Conservation (phyloP, 805 yeast species). For the Metschnikowia hibisci region DNA sequence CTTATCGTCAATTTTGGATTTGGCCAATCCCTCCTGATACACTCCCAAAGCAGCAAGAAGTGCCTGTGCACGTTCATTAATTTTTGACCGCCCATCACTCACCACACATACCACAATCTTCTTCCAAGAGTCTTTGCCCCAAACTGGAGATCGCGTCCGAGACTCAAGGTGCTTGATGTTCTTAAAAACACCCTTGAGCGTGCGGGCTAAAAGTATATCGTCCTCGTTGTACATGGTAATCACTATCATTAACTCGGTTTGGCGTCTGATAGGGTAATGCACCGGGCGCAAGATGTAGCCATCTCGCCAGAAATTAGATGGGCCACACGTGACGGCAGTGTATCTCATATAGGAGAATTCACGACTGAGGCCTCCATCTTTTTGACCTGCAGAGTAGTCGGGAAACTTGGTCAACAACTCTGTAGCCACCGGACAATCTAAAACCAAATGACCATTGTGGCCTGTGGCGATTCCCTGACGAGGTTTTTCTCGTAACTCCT, state of each 20-base stretch:
- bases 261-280: slow-evolving; percentile 49
- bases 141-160: slow-evolving; percentile 56
- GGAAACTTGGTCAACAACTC: slow-evolving; percentile 49
- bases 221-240: slow-evolving; percentile 78
- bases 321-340: slow-evolving; percentile 67
- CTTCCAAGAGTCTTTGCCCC: slow-evolving; percentile 98
- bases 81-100: slow-evolving; percentile 86
- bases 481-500: slow-evolving; percentile 30
- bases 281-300: slow-evolving; percentile 56
- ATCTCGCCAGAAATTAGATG: slow-evolving; percentile 53
- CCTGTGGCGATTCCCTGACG: slow-evolving; percentile 28
- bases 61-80: slow-evolving; percentile 74
- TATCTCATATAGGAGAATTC: slow-evolving; percentile 62
- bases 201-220: slow-evolving; percentile 75
- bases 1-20: slow-evolving; percentile 78
- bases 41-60: slow-evolving; percentile 83
- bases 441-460: slow-evolving; percentile 67
- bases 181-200: slow-evolving; percentile 82
- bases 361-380: slow-evolving; percentile 42
- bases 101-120: slow-evolving; percentile 86
- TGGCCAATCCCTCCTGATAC: slow-evolving; percentile 94
- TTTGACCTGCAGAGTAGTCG: slow-evolving; percentile 29
- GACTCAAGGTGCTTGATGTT: slow-evolving; percentile 73
- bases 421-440: slow-evolving; percentile 86
- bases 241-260: slow-evolving; percentile 59